Conservation (phyloP, 106 monocot genomes). For the Dendrobium nobile region DNA sequence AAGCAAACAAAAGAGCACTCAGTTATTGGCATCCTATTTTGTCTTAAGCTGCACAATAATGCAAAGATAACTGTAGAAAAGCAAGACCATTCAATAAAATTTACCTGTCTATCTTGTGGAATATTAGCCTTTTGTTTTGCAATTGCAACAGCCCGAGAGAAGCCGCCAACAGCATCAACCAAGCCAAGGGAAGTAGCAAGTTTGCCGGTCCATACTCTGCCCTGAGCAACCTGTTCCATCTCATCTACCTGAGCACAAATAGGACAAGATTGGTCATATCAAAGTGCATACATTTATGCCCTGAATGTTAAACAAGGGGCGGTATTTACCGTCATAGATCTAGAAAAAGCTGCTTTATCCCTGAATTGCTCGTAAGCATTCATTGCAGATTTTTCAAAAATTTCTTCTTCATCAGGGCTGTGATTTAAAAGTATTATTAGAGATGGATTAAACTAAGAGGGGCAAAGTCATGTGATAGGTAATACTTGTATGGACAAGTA, state of each 20-base stretch:
- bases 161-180: constrained; percentile 86
- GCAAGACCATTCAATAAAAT: background rate
- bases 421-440: background rate
- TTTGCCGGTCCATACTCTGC: constrained; percentile 86
- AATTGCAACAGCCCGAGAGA: constrained; percentile 83
- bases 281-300: background rate
- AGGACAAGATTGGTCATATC: background rate
- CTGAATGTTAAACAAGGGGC: background rate
- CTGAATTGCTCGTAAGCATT: constrained; percentile 63
- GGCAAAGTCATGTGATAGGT: too few species aligned
- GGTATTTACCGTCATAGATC: constrained; percentile 79
- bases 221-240: constrained; percentile 95
- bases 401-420: constrained; percentile 82
- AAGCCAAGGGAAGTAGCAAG: constrained; percentile 73
- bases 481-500: too few species aligned
- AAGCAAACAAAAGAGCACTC: too few species aligned
- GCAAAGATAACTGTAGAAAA: background rate
- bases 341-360: constrained; percentile 87
- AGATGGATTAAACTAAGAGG: background rate
- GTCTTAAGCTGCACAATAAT: too few species aligned
- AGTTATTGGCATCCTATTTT: too few species aligned
- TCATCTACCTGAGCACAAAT: constrained; percentile 55
- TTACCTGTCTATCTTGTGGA: constrained; percentile 64
- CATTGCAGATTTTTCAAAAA: constrained; percentile 69
- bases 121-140: constrained; percentile 87